Base-by-base conservation (phyloP, 768 basidiomycete species). In the Astraeus odoratus region DNA sequence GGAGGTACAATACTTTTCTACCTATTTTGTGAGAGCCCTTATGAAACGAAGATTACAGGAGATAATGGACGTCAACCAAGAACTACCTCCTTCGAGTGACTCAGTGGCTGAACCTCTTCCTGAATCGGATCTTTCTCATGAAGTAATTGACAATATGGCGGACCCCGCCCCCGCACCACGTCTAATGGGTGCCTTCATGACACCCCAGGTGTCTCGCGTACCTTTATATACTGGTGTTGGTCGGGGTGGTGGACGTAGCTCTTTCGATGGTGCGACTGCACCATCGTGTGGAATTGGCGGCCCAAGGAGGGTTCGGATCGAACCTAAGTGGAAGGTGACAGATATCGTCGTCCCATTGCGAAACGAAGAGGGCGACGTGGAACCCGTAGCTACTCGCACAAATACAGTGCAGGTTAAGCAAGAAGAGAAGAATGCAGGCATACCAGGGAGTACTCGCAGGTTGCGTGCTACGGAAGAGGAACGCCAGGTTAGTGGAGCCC, bases 301-400 rank as follows among this genome's bases (percentile, higher is more conserved):
- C 29, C 67, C 77, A 1, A 68, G 70, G 27, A 66, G 77, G 10
- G 67, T 79, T 7, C 57, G 73, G 8, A 54, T 76, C 2, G 71
- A 75, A 24, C 67, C 73, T 33, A 68, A 74, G 12, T 81, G 78
- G 82, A 72, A 67, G 42, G 75, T 81, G 8, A 67, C 63, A 35
- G 80, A 81, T 43, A 69, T 81, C 29, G 67, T 77, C 12, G 65
- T 79, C 3, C 73, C 75, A 1, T 38, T 49, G 26, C 50, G 54
- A 6, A 43, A 37, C 16, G 36, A 37, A 27, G 48, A 36, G 44
- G 33, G 30, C 31, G 50, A 46, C 44, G 54, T 13, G 31, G 38
- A 9, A 27, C 42, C n/a, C 44, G 27, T 27, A 51, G 26, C 23
- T 33, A 13, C 8, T 12, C 5, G n/a, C 33, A 12, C 20, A 13